Base-by-base conservation (phyloP, 2,329 filamentous ascomycete genomes). In the Fusarium sarcochroum region DNA sequence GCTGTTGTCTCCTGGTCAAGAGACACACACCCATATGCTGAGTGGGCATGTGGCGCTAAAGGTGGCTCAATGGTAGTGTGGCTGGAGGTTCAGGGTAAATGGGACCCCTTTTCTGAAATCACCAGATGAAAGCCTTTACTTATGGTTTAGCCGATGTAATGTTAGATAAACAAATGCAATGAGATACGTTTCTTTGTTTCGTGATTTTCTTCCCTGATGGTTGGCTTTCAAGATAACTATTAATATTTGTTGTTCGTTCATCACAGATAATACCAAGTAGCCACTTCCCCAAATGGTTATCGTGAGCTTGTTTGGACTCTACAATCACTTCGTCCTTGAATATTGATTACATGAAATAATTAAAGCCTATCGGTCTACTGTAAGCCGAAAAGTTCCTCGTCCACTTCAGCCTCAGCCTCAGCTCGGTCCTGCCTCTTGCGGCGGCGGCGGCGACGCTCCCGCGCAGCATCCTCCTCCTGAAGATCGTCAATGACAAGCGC, bases 1-100 rank as follows among this genome's bases (percentile, higher is more conserved):
- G 52, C 54, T 70, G 67, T 67, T 23, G 63, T 70, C 54, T 54
- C 67, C 66, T 68, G 42, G 27, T 27, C 54, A 41, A 30, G 21
- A 40, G 44, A 58, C 54, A 51, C 45, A 58, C 54, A 51, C 45
- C 42, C 44, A 47, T 48, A 44, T 42, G 35, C 42, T 25, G 44
- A 45, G 63, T 38, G 45, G 56, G 7, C 27, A 30, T 70, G 67
- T 60, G 63, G 58, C 63, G 65, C 41, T 27, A 1, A 8, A 2
- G n/a, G 66, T 70, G 66, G 66, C 66, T 69, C 20, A 4, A 35
- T 1, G 6, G 17, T 6, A 21, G 1, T 42, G 62, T 65, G 62
- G 62, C 63, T 65, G 6, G 1, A 1, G 10, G 27, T 69, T 37
- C 11, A 69, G 66, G 66, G 66, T 69, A 63, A 42, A 17, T 6